Percentiles rank a stretch among this genome's conserved stretches.
Conservation (phyloP, 139 green algal species). For the Coelastrella sp. region DNA sequence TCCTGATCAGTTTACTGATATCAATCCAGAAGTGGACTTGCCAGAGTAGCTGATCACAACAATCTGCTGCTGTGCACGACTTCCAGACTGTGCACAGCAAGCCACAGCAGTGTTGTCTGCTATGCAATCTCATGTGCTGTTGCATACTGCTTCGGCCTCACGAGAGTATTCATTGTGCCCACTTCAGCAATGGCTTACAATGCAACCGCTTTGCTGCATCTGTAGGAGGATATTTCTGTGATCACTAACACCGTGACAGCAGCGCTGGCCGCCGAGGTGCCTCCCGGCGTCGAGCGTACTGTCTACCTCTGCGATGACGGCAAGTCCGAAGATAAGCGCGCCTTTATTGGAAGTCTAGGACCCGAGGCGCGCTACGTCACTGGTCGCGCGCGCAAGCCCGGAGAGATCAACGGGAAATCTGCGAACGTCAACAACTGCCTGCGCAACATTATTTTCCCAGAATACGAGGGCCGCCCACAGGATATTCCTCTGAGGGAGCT, state of each 20-base stretch:
- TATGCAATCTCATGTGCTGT: no score
- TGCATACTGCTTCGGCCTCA: no score
- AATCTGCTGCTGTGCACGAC: no score
- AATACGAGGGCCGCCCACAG: slow-evolving; percentile 7
- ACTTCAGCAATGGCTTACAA: no score
- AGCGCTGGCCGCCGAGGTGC: slow-evolving; percentile 35
- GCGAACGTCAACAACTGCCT: slow-evolving; percentile 78
- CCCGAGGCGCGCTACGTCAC: slow-evolving; percentile 70
- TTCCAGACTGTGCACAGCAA: no score
- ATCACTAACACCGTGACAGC: slow-evolving; percentile 45
- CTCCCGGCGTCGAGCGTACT: slow-evolving; percentile 32
- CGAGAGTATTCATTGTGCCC: no score
- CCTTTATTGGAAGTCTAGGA: slow-evolving; percentile 23
- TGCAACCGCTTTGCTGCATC: no score
- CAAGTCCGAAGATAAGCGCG: slow-evolving; percentile 37
- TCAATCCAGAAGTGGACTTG: no score
- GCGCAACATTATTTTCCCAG: slow-evolving; percentile 39
- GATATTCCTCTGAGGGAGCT: slow-evolving; percentile 74
- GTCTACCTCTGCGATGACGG: slow-evolving; percentile 58
- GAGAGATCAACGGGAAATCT: slow-evolving; percentile 87
- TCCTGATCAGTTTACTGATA: no score
- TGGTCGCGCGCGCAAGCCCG: slow-evolving; percentile 67
- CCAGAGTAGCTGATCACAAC: no score
- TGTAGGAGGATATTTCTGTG: slow-evolving; percentile 31
- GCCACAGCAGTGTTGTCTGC: no score